phyloP scores from a whole-genome alignment of 345 rosid species.

The Eutrema yunnanense region DNA sequence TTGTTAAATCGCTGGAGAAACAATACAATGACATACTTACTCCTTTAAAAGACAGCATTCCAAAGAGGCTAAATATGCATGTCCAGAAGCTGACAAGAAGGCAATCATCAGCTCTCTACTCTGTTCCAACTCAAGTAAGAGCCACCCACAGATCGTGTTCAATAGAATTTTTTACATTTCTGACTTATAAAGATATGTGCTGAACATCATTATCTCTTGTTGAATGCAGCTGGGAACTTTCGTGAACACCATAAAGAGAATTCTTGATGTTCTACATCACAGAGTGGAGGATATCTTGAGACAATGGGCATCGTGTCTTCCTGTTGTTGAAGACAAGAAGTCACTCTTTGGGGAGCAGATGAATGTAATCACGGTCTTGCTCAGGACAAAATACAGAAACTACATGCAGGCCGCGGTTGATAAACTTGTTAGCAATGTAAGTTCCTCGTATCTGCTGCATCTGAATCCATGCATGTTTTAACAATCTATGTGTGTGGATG shows the following conservation, averaged over 20 bases:
- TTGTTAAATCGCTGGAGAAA: constrained; percentile 78
- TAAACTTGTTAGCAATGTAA: constrained; percentile 82
- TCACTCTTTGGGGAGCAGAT: constrained; percentile 78
- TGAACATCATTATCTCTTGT: constrained; percentile 4
- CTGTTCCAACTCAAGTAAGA: constrained; percentile 77
- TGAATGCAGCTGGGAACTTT: constrained; percentile 70
- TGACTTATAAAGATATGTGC: neutral
- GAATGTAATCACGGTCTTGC: constrained; percentile 79
- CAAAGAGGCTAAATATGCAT: constrained; percentile 80
- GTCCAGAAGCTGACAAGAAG: constrained; percentile 93
- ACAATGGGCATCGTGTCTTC: constrained; percentile 88
- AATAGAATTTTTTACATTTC: neutral
- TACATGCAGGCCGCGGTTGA: constrained; percentile 90
- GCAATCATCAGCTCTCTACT: constrained; percentile 67
- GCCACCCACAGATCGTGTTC: neutral
- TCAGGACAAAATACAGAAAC: constrained; percentile 90
- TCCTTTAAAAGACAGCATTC: constrained; percentile 86
- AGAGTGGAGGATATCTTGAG: constrained; percentile 75
- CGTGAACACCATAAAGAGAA: constrained; percentile 84
- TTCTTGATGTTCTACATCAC: constrained; percentile 77
- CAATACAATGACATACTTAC: constrained; percentile 81
- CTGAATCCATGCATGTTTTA: neutral
- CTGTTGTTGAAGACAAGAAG: constrained; percentile 65
- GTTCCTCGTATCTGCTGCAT: neutral
- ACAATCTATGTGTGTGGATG: neutral